Percentiles rank a stretch among this genome's conserved stretches.
Evolutionary conservation across 148 eudicot species (phyloP).

Genomic region (Chenopodium quinoa): DNA sequence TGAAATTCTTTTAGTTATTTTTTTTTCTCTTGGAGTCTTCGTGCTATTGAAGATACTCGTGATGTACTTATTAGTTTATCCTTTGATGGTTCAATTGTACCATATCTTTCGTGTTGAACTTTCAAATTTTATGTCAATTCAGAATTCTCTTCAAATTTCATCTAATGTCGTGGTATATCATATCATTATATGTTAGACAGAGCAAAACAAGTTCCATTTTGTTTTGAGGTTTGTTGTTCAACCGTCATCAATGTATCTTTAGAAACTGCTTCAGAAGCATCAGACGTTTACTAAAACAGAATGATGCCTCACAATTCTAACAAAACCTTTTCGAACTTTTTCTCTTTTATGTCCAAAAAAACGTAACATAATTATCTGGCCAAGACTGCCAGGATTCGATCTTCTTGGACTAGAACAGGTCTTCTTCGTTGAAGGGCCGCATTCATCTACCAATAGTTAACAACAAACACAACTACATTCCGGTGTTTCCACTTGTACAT

Average conservation of each 20-base stretch:
- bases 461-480: neutral
- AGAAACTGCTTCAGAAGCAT: no score
- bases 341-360: no score
- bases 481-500: neutral
- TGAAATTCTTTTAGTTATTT: constrained; percentile 19
- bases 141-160: constrained; percentile 12
- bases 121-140: constrained; percentile 11
- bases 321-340: no score
- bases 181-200: neutral
- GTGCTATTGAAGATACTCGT: constrained; percentile 19
- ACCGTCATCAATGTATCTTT: no score
- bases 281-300: no score
- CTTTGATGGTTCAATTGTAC: constrained; percentile 27
- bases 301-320: no score
- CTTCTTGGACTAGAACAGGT: neutral
- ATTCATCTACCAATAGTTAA: neutral
- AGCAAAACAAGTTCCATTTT: neutral
- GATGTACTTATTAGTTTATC: constrained; percentile 16
- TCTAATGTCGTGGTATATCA: neutral
- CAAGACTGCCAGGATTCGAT: neutral
- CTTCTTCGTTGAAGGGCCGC: neutral
- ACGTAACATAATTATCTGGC: no score
- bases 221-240: no score
- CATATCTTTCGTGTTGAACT: constrained; percentile 22
- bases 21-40: constrained; percentile 10